Evolutionary conservation across 805 yeast genomes (phyloP).

Genomic region (Metschnikowia arizonensis): DNA sequence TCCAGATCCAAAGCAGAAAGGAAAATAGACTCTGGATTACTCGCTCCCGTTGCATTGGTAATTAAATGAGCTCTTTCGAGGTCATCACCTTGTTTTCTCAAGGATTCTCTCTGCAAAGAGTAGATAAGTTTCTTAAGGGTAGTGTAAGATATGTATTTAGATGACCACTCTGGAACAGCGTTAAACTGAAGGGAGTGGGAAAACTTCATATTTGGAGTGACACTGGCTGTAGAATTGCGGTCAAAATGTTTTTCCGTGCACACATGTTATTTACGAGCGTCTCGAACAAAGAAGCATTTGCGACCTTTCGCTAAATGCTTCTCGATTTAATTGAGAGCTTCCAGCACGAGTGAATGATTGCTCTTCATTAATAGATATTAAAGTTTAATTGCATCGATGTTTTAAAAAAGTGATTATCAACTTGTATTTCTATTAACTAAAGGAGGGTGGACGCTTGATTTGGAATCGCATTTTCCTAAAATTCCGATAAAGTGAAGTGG

Average conservation of each 20-base stretch:
- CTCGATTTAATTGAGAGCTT: not conserved
- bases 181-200: slow-evolving; percentile 92
- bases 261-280: slow-evolving; percentile 3
- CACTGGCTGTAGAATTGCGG: not conserved
- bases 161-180: slow-evolving; percentile 98
- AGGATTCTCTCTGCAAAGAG: slow-evolving; percentile 65
- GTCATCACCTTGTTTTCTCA: slow-evolving; percentile 25
- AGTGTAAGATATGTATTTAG: slow-evolving; percentile 86
- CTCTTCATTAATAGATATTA: not conserved
- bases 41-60: slow-evolving; percentile 16
- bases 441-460: not conserved
- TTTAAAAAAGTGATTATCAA: not conserved
- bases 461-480: slow-evolving; percentile 1
- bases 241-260: slow-evolving; percentile 4
- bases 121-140: slow-evolving; percentile 82
- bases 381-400: not conserved
- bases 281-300: not conserved
- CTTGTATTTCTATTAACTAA: not conserved
- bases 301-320: not conserved
- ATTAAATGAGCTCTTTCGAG: slow-evolving; percentile 29
- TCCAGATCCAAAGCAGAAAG: slow-evolving; percentile 72
- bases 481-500: slow-evolving; percentile 2
- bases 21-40: slow-evolving; percentile 58
- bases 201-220: slow-evolving; percentile 65
- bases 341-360: not conserved